Conservation (phyloP, 257 asterid genomes). For the Coffea eugenioides region DNA sequence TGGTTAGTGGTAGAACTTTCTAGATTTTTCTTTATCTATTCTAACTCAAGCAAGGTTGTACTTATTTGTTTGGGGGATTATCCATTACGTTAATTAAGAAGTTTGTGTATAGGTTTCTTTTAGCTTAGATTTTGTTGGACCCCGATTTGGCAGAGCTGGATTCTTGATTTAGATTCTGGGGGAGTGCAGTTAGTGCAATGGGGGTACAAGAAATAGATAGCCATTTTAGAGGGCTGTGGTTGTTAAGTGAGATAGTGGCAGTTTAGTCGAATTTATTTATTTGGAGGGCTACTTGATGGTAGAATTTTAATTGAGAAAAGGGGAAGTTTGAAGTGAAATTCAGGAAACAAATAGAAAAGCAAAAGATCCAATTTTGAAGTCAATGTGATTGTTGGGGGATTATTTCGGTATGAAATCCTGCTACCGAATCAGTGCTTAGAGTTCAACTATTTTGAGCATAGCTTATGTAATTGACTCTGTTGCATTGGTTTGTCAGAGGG, state of each 20-base stretch:
- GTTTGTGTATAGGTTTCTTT: neutral
- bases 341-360: neutral
- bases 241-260: neutral
- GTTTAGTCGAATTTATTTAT: neutral
- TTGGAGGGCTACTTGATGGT: neutral
- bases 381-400: neutral
- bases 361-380: neutral
- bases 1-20: neutral
- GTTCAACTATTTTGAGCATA: neutral
- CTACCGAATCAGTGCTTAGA: neutral
- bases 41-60: neutral
- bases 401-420: neutral
- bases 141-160: neutral
- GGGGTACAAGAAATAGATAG: neutral
- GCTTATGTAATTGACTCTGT: neutral
- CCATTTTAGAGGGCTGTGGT: neutral
- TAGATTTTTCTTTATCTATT: neutral
- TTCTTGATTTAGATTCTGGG: neutral
- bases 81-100: neutral
- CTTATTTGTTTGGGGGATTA: neutral
- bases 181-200: neutral
- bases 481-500: neutral
- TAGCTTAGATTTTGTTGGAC: neutral
- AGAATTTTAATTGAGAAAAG: neutral
- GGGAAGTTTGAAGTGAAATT: neutral